These are phyloP conservation scores for Penicillium ochrochloron DNA, from an alignment of 495 filamentous ascomycete genomes.

Conservation along the genomic window DNA sequence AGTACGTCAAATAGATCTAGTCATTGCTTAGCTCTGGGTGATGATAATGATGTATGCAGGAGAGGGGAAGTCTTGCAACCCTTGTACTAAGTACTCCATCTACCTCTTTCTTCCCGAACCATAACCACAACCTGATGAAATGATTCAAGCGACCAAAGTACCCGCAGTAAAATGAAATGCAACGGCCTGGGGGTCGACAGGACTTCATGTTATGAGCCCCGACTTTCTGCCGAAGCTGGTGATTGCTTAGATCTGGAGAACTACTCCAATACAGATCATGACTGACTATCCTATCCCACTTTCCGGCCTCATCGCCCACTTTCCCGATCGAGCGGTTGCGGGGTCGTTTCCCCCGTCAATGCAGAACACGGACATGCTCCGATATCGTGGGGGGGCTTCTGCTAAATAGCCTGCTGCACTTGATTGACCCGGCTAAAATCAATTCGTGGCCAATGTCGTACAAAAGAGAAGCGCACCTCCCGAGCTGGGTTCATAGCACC, in stretches of 20 bases:
- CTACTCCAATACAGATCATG: not conserved
- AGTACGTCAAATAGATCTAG: not conserved
- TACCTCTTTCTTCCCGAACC: too few species aligned
- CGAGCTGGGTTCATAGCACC: not conserved
- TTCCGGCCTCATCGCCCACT: not conserved
- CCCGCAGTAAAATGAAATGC: too few species aligned
- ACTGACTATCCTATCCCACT: not conserved
- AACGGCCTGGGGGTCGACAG: too few species aligned
- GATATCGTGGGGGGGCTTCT: slow-evolving; percentile 6
- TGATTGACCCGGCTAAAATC: not conserved
- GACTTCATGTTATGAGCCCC: too few species aligned
- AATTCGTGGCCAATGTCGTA: not conserved
- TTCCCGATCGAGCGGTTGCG: slow-evolving; percentile 4
- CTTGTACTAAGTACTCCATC: too few species aligned
- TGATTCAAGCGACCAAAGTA: too few species aligned
- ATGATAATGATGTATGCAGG: too few species aligned
- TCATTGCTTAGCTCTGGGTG: not conserved
- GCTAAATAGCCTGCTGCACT: not conserved
- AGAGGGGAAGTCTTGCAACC: too few species aligned
- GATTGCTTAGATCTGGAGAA: not conserved
- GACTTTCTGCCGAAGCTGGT: too few species aligned
- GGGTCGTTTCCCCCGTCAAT: slow-evolving; percentile 9
- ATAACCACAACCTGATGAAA: too few species aligned
- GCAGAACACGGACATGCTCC: slow-evolving; percentile 5
- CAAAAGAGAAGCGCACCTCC: not conserved